phyloP scores from a whole-genome alignment of 2,329 filamentous ascomycete species.

The Sordariomycetes sp. region DNA sequence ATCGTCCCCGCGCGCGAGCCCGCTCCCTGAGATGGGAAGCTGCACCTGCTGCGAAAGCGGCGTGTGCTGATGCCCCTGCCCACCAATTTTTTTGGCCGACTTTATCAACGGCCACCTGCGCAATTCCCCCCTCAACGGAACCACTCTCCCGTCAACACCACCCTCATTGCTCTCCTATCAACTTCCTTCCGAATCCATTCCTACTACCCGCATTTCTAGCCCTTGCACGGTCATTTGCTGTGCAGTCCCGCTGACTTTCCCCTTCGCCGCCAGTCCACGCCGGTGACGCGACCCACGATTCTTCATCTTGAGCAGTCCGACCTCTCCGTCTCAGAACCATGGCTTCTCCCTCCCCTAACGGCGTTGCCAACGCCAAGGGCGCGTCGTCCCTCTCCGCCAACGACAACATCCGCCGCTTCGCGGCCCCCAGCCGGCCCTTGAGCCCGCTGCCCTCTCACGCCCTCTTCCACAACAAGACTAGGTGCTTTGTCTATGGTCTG shows the following conservation, averaged over 20 bases:
- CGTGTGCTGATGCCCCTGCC: not conserved
- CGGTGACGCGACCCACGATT: not conserved
- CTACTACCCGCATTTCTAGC: not conserved
- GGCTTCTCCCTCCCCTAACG: conserved; percentile 19
- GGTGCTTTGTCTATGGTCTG: conserved; percentile 99
- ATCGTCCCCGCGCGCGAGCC: not conserved
- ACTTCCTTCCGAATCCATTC: not conserved
- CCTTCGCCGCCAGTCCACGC: not conserved
- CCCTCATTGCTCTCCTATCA: not conserved
- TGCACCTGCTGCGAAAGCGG: not conserved
- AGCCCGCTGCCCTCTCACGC: conserved; percentile 81
- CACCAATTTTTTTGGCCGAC: not conserved
- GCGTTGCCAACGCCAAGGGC: conserved; percentile 31
- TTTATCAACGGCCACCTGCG: not conserved
- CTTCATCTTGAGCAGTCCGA: not conserved
- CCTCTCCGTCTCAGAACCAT: conserved; percentile 23
- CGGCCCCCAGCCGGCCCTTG: conserved; percentile 81
- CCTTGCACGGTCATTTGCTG: not conserved
- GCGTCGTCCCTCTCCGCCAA: conserved; percentile 62
- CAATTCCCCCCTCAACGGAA: not conserved
- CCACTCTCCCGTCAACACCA: not conserved
- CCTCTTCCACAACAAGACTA: conserved; percentile 98
- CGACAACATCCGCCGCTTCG: conserved; percentile 97
- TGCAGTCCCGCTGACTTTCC: not conserved
- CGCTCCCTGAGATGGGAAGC: not conserved